phyloP scores from a whole-genome alignment of 2,329 filamentous ascomycete species.

The Cladosporium sp. region DNA sequence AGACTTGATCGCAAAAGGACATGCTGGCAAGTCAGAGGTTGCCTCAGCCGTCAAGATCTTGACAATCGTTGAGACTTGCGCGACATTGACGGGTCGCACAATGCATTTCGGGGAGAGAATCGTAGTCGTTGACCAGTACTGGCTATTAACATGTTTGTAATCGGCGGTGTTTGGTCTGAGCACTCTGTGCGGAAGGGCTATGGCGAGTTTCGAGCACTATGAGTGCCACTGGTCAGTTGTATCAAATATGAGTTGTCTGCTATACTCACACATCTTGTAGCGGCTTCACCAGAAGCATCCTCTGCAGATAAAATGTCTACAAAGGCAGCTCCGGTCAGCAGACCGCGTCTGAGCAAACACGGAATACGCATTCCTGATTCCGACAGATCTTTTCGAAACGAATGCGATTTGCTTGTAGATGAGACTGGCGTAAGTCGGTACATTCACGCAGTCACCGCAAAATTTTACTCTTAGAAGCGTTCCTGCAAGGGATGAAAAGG shows the following conservation, averaged over 20 bases:
- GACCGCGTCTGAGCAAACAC: no score
- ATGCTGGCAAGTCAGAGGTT: slow-evolving; percentile 9
- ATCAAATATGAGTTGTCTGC: not conserved
- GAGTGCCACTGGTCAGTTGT: no score
- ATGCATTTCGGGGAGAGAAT: slow-evolving; percentile 3
- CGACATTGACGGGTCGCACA: not conserved
- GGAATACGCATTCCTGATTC: no score
- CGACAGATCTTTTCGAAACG: no score
- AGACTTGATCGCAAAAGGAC: slow-evolving; percentile 26
- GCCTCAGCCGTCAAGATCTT: not conserved
- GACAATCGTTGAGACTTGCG: not conserved
- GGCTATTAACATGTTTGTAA: not conserved
- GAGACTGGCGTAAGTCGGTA: no score
- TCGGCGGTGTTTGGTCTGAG: not conserved
- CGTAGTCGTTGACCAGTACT: slow-evolving; percentile 2
- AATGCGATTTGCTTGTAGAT: no score
- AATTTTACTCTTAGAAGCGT: no score
- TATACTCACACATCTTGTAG: not conserved
- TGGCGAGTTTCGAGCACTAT: slow-evolving; percentile 3
- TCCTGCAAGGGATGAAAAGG: no score
- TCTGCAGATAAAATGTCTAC: not conserved
- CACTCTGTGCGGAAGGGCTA: not conserved
- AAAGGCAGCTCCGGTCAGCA: not conserved
- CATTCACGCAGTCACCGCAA: no score
- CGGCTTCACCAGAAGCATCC: not conserved